Evolutionary conservation across 1,139 yeast genomes (phyloP).

Genomic region (Protomyces inouyei): DNA sequence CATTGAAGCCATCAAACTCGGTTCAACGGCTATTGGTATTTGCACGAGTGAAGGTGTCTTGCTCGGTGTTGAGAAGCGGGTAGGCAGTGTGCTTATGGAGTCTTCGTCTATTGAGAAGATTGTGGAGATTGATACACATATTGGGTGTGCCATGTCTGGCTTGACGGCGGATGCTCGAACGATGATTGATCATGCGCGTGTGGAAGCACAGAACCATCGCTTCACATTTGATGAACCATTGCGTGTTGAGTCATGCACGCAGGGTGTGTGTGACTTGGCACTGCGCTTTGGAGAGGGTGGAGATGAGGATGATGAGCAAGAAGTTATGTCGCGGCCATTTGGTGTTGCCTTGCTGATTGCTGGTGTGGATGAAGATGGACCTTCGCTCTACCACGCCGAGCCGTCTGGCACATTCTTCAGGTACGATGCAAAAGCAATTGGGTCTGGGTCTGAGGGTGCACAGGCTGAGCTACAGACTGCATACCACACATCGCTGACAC

Average conservation of each 20-base stretch:
- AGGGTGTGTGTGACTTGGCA: slow-evolving; percentile 94
- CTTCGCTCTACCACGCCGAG: slow-evolving; percentile 97
- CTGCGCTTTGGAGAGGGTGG: slow-evolving; percentile 98
- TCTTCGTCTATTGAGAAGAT: slow-evolving; percentile 92
- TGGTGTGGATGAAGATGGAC: slow-evolving; percentile 92
- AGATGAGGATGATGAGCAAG: slow-evolving; percentile 95
- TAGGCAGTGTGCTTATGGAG: slow-evolving; percentile 85
- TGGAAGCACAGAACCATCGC: slow-evolving; percentile 80
- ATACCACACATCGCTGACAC: slow-evolving; percentile 81
- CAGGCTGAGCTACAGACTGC: slow-evolving; percentile 96
- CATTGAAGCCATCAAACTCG: slow-evolving; percentile 89
- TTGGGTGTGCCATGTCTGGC: slow-evolving; percentile 99
- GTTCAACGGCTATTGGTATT: slow-evolving; percentile 97
- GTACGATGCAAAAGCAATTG: slow-evolving; percentile 98
- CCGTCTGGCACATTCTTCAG: slow-evolving; percentile 97
- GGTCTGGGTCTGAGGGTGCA: slow-evolving; percentile 98
- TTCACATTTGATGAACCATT: slow-evolving; percentile 89
- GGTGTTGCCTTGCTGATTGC: slow-evolving; percentile 97
- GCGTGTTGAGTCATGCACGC: slow-evolving; percentile 89
- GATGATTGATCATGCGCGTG: slow-evolving; percentile 97
- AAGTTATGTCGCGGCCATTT: slow-evolving; percentile 97
- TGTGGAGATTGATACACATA: slow-evolving; percentile 86
- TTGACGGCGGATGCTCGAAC: slow-evolving; percentile 97
- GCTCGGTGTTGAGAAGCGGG: slow-evolving; percentile 94
- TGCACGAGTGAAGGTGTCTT: slow-evolving; percentile 96